Conservation (phyloP, 345 rosid species). For the Linum trigynum region DNA sequence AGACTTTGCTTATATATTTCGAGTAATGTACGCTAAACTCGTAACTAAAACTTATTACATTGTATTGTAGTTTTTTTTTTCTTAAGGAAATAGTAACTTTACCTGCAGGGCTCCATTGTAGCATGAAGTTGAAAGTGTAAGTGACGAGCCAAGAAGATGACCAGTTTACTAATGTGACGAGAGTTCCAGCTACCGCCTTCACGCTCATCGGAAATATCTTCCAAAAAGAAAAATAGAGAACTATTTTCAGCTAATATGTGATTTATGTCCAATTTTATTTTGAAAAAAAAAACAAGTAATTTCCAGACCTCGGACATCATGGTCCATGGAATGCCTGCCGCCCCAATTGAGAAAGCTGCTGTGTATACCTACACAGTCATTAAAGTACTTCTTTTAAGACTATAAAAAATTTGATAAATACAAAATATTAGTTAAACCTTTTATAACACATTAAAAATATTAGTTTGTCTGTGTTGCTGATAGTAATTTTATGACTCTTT, state of each 20-base stretch:
- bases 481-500: no score
- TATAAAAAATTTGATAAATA: no score
- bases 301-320: background rate
- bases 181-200: background rate
- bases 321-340: background rate
- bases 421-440: no score
- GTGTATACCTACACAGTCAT: background rate
- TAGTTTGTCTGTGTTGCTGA: no score
- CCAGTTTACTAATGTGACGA: background rate
- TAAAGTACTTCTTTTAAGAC: no score
- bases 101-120: background rate
- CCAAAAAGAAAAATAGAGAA: background rate
- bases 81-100: background rate
- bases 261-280: no score
- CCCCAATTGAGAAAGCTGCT: background rate
- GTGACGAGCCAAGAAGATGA: background rate
- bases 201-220: slow-evolving; percentile 3
- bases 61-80: background rate
- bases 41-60: background rate
- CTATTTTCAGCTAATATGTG: no score
- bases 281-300: background rate
- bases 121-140: slow-evolving; percentile 1
- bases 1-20: no score
- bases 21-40: background rate
- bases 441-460: no score